A percentile compares a stretch with the other conserved stretches of the same genome.
These are phyloP conservation scores for Fusarium beomiforme DNA, from an alignment of 2,329 filamentous ascomycete species.

Conservation along the genomic window DNA sequence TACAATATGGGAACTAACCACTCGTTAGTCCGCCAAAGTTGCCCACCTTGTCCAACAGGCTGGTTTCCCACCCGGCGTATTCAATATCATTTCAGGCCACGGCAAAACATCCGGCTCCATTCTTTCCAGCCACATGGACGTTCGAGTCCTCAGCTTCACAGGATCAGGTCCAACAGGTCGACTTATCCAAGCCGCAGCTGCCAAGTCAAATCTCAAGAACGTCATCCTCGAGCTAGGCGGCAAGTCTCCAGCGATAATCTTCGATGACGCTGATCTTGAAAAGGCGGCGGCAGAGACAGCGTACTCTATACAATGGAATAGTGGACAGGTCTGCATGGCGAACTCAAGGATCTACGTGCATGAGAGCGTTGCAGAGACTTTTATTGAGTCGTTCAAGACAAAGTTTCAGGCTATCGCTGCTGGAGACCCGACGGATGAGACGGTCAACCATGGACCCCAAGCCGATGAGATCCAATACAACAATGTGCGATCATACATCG, in stretches of 20 bases:
- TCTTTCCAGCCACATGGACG: slow-evolving; percentile 71
- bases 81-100: slow-evolving; percentile 78
- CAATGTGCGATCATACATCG: slow-evolving; percentile 1
- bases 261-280: slow-evolving; percentile 58
- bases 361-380: slow-evolving; percentile 51
- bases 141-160: slow-evolving; percentile 81
- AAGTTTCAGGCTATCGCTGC: background rate
- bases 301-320: slow-evolving; percentile 60
- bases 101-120: slow-evolving; percentile 73
- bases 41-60: slow-evolving; percentile 73
- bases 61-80: slow-evolving; percentile 78
- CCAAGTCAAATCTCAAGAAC: slow-evolving; percentile 70
- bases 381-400: background rate
- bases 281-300: slow-evolving; percentile 58
- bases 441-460: slow-evolving; percentile 14
- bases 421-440: background rate
- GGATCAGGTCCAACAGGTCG: slow-evolving; percentile 76
- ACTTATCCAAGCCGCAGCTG: slow-evolving; percentile 74
- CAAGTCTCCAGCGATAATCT: slow-evolving; percentile 72
- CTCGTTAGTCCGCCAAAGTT: slow-evolving; percentile 24
- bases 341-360: slow-evolving; percentile 69
- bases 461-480: slow-evolving; percentile 15
- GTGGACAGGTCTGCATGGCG: slow-evolving; percentile 68
- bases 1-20: too few species aligned
- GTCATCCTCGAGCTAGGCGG: slow-evolving; percentile 74